phyloP scores from a whole-genome alignment of 345 rosid species.

The Geranium rotundifolium region DNA sequence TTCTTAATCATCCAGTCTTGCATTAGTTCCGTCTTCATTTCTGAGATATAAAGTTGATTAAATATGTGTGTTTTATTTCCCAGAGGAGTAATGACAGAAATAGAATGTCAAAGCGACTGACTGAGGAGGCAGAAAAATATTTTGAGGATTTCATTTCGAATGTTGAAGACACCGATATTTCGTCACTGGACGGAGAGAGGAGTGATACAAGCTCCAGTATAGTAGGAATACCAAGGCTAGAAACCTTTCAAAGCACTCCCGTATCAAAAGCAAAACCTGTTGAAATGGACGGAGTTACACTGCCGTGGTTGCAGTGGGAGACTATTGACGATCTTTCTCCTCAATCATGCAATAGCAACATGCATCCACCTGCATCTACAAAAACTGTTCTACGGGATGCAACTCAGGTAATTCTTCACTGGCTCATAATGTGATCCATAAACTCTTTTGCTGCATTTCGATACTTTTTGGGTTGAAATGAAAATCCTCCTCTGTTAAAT shows the following conservation, averaged over 20 bases:
- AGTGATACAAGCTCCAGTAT: constrained; percentile 80
- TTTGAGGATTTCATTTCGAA: constrained; percentile 79
- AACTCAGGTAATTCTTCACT: constrained; percentile 26
- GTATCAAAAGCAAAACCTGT: constrained; percentile 28
- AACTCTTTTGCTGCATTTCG: not conserved
- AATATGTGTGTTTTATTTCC: not conserved
- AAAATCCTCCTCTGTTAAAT: no score
- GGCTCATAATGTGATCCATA: not conserved
- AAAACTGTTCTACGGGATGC: constrained; percentile 22
- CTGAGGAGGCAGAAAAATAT: constrained; percentile 83
- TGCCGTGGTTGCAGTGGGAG: constrained; percentile 98
- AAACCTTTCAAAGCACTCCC: constrained; percentile 28
- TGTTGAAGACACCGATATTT: constrained; percentile 89
- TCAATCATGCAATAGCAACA: constrained; percentile 21
- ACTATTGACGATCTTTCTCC: constrained; percentile 52
- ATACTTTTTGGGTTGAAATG: not conserved
- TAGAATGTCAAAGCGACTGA: constrained; percentile 60
- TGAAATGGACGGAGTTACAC: constrained; percentile 78
- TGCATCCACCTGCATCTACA: constrained; percentile 21
- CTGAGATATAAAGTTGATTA: not conserved
- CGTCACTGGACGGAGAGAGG: constrained; percentile 85
- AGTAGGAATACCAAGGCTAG: constrained; percentile 36
- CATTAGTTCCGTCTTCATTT: not conserved
- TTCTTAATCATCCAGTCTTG: not conserved
- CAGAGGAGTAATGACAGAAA: constrained; percentile 73